phyloP scores from a whole-genome alignment of 495 filamentous ascomycete species.

The Filosporella fistucella region DNA sequence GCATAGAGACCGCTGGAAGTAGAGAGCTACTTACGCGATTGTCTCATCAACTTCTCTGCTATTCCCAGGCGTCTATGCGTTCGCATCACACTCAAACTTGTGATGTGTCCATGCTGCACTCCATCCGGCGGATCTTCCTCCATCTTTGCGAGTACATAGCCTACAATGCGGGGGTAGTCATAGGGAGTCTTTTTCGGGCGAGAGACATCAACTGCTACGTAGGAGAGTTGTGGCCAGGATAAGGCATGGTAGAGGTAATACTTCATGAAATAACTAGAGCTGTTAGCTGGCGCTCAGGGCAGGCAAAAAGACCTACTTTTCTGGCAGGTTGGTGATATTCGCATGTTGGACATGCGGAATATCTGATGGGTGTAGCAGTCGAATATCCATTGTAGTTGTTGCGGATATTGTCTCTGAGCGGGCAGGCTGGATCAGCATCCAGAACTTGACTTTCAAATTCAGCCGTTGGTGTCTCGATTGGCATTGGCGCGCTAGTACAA shows the following conservation, averaged over 20 bases:
- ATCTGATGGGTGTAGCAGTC: slow-evolving; percentile 66
- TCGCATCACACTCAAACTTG: slow-evolving; percentile 90
- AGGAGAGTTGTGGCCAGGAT: slow-evolving; percentile 94
- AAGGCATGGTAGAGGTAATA: slow-evolving; percentile 99
- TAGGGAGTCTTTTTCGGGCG: slow-evolving; percentile 73
- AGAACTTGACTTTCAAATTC: slow-evolving; percentile 1
- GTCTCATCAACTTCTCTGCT: slow-evolving; percentile 94
- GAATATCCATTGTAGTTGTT: slow-evolving; percentile 66
- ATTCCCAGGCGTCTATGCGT: slow-evolving; percentile 88
- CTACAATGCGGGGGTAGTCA: slow-evolving; percentile 95
- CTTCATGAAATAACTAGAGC: slow-evolving; percentile 82
- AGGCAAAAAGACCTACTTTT: slow-evolving; percentile 49
- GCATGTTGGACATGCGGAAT: slow-evolving; percentile 95
- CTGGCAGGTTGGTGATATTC: slow-evolving; percentile 97
- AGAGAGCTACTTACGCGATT: slow-evolving; percentile 70
- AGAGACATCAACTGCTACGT: slow-evolving; percentile 87
- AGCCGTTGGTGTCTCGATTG: too few species aligned
- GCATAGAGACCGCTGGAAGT: background rate
- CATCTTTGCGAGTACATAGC: slow-evolving; percentile 99
- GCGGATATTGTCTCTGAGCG: background rate
- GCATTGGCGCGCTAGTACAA: slow-evolving; percentile 13
- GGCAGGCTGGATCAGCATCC: too few species aligned
- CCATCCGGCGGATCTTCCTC: slow-evolving; percentile 94
- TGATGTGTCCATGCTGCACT: slow-evolving; percentile 93
- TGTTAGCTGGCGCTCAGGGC: background rate